A percentile compares a stretch with the other conserved stretches of the same genome.
Evolutionary conservation across 2,329 filamentous ascomycete species (phyloP).

Genomic region (Paraphaeosphaeria minitans): DNA sequence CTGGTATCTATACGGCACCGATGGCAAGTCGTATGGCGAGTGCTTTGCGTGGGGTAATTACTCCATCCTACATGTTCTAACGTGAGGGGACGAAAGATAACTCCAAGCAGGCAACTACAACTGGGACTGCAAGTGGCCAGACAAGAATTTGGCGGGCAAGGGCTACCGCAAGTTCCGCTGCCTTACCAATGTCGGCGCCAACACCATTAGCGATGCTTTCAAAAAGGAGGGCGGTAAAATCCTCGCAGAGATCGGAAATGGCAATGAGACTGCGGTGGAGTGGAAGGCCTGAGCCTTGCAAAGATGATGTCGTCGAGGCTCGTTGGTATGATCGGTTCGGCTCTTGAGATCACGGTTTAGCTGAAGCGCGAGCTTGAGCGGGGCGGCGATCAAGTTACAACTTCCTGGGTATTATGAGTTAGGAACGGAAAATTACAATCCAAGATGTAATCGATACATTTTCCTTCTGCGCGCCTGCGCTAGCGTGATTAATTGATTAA

Average conservation of each 20-base stretch:
- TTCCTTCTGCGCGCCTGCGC: no score
- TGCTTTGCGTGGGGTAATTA: neutral
- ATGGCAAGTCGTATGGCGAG: neutral
- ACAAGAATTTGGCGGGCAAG: neutral
- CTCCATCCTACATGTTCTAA: no score
- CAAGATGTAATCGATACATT: no score
- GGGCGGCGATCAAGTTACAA: no score
- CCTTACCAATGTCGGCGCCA: neutral
- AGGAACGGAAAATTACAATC: no score
- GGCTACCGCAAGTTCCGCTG: slow-evolving; percentile 1
- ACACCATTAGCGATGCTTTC: neutral
- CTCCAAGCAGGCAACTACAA: neutral
- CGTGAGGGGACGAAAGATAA: no score
- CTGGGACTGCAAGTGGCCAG: neutral
- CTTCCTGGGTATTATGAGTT: no score
- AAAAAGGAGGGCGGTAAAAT: neutral
- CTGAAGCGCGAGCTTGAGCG: no score
- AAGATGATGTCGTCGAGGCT: neutral
- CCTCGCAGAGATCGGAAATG: neutral
- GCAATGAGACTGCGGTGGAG: neutral
- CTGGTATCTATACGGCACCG: neutral
- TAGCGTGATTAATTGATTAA: no score
- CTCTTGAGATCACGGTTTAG: neutral
- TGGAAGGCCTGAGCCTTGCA: neutral
- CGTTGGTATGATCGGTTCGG: no score